phyloP scores from a whole-genome alignment of 2,329 filamentous ascomycete genomes.

The Aplosporella prunicola region DNA sequence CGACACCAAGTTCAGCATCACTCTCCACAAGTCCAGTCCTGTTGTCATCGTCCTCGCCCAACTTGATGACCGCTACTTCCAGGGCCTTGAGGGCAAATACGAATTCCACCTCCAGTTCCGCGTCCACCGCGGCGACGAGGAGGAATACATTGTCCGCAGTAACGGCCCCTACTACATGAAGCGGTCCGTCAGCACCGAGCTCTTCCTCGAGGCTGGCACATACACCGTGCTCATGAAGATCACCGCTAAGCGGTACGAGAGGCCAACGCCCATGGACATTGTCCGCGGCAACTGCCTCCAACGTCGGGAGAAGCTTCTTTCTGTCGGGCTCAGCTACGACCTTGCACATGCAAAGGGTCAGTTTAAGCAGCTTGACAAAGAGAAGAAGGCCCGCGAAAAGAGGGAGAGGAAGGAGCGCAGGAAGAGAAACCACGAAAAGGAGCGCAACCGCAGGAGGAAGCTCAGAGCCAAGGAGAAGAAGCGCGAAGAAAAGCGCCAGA shows the following conservation, averaged over 20 bases:
- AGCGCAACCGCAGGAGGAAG: slow-evolving; percentile 25
- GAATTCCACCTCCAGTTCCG: slow-evolving; percentile 49
- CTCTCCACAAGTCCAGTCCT: slow-evolving; percentile 41
- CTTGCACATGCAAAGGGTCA: slow-evolving; percentile 58
- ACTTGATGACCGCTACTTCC: slow-evolving; percentile 52
- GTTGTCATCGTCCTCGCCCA: slow-evolving; percentile 52
- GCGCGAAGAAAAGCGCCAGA: slow-evolving; percentile 21
- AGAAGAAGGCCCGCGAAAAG: slow-evolving; percentile 30
- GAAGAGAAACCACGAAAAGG: slow-evolving; percentile 29
- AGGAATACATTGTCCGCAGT: slow-evolving; percentile 47
- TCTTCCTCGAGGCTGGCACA: slow-evolving; percentile 60
- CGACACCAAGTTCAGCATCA: slow-evolving; percentile 50
- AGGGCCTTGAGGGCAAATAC: slow-evolving; percentile 42
- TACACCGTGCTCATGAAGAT: slow-evolving; percentile 70
- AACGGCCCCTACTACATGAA: slow-evolving; percentile 51
- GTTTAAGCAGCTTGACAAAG: slow-evolving; percentile 39
- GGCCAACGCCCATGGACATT: slow-evolving; percentile 54
- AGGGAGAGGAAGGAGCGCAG: slow-evolving; percentile 27
- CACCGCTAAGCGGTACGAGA: slow-evolving; percentile 40
- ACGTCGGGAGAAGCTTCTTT: slow-evolving; percentile 48
- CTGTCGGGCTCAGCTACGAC: slow-evolving; percentile 59
- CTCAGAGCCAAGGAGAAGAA: slow-evolving; percentile 29
- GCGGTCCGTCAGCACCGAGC: slow-evolving; percentile 66
- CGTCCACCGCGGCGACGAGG: slow-evolving; percentile 44
- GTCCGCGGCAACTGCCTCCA: slow-evolving; percentile 54